phyloP scores from a whole-genome alignment of 352 stramenopile genomes.

The Phytophthora brassicae region DNA sequence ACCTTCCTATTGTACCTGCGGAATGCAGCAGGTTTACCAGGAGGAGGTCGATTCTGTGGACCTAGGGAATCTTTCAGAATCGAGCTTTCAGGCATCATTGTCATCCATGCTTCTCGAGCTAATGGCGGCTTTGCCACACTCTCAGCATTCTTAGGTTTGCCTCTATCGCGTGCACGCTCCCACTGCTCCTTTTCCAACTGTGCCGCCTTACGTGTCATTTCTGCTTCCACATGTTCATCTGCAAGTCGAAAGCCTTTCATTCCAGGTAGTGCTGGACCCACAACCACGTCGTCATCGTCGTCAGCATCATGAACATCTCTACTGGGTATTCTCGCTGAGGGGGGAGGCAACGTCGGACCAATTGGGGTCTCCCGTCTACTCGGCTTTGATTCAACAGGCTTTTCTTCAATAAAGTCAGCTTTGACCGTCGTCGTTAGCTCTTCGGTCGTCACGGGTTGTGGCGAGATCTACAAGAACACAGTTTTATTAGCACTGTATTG shows the following conservation, averaged over 20 bases:
- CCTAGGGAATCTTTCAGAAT: constrained; percentile 79
- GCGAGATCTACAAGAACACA: neutral
- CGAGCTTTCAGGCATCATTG: constrained; percentile 76
- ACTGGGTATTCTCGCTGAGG: neutral
- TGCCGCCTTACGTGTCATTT: constrained; percentile 64
- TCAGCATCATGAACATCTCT: constrained; percentile 12
- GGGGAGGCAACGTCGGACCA: constrained; percentile 51
- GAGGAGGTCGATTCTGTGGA: constrained; percentile 39
- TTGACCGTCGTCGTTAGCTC: neutral
- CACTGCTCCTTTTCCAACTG: constrained; percentile 71
- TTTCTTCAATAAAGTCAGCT: constrained; percentile 15
- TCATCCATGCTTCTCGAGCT: constrained; percentile 82
- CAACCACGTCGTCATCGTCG: constrained; percentile 51
- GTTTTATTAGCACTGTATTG: neutral
- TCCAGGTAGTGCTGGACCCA: constrained; percentile 73
- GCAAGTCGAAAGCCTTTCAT: constrained; percentile 77
- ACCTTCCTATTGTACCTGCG: constrained; percentile 32
- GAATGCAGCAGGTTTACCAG: constrained; percentile 65
- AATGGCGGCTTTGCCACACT: constrained; percentile 23
- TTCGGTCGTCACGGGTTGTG: neutral
- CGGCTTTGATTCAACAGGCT: neutral
- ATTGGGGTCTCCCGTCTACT: constrained; percentile 44
- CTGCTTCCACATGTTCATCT: constrained; percentile 66
- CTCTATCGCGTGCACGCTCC: constrained; percentile 34
- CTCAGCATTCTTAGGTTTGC: constrained; percentile 7